Conservation (phyloP, 176 grass and related monocot genomes). For the Stipa capillata region DNA sequence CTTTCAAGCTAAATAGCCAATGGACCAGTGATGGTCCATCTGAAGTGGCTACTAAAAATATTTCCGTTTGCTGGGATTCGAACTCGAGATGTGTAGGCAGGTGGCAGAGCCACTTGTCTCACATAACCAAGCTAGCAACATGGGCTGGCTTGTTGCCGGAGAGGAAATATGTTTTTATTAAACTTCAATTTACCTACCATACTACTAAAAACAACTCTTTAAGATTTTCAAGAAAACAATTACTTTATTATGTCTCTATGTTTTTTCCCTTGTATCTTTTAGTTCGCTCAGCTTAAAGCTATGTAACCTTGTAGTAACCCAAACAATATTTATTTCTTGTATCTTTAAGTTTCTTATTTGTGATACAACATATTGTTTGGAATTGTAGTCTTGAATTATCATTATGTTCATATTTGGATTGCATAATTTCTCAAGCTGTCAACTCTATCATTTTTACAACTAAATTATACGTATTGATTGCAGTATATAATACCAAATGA, state of each 20-base stretch:
- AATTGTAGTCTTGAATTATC: neutral
- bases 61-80: neutral
- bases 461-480: neutral
- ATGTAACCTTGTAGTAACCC: too few species aligned
- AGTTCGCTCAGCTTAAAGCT: too few species aligned
- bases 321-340: neutral
- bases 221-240: neutral
- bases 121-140: neutral
- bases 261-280: neutral
- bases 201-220: neutral
- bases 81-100: neutral
- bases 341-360: neutral
- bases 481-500: neutral
- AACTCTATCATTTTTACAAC: too few species aligned
- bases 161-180: neutral
- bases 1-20: neutral
- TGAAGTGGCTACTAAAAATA: neutral
- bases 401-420: neutral
- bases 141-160: neutral
- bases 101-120: neutral
- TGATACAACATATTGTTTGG: too few species aligned
- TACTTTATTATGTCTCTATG: neutral
- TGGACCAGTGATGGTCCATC: neutral
- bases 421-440: too few species aligned
- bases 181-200: neutral